Conservation (phyloP, 179 eudicot species). For the Patellifolia procumbens region DNA sequence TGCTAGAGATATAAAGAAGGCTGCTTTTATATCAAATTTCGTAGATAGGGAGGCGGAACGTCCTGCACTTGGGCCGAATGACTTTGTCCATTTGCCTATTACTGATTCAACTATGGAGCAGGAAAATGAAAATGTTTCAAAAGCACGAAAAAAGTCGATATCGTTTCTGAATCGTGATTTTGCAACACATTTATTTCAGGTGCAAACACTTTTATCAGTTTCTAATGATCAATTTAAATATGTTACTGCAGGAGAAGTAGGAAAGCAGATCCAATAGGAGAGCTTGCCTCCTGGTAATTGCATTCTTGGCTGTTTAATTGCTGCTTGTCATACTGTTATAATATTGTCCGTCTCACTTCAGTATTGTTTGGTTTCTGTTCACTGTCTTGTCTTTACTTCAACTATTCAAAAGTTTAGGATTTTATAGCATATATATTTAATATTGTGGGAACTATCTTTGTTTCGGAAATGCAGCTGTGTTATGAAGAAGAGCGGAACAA, state of each 20-base stretch:
- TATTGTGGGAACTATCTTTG: constrained; percentile 1
- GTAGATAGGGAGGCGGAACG: constrained; percentile 86
- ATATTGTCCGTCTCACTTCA: neutral
- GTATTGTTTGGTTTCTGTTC: neutral
- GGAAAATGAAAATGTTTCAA: constrained; percentile 28
- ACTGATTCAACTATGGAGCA: constrained; percentile 32
- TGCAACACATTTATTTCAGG: neutral
- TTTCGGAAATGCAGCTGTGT: constrained; percentile 13
- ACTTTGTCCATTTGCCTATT: constrained; percentile 46
- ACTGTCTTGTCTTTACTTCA: neutral
- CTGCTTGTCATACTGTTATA: neutral
- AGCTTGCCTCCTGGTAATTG: constrained; percentile 11
- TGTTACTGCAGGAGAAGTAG: constrained; percentile 21
- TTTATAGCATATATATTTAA: neutral
- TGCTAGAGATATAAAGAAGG: constrained; percentile 49
- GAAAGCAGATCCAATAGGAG: neutral
- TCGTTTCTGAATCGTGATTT: neutral
- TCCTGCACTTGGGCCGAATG: constrained; percentile 71
- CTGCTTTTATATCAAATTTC: constrained; percentile 69
- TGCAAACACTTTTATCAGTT: neutral
- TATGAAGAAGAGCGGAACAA: constrained; percentile 25
- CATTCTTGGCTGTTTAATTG: neutral
- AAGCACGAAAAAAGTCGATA: constrained; percentile 40
- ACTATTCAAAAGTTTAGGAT: neutral
- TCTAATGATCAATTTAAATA: constrained; percentile 5